These are phyloP conservation scores for Malus fusca DNA, from an alignment of 306 rosid genomes.

Conservation along the genomic window DNA sequence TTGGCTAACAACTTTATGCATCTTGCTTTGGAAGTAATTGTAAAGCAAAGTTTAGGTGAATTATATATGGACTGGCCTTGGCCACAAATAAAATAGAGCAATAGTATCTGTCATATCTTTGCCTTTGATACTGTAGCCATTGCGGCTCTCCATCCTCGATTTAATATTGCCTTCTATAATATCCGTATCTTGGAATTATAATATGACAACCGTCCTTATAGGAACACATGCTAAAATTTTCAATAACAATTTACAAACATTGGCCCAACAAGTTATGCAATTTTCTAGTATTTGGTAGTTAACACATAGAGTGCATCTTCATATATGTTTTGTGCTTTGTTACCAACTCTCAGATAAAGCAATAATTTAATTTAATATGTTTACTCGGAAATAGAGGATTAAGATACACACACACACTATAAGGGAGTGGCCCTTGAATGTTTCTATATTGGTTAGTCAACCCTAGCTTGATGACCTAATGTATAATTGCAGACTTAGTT, in stretches of 20 bases:
- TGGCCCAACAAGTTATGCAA: background rate
- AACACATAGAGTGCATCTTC: background rate
- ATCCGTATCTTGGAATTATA: background rate
- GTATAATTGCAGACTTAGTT: background rate
- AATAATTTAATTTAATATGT: background rate
- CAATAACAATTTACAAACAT: background rate
- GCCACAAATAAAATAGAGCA: background rate
- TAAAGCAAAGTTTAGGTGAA: background rate
- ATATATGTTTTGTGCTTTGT: background rate
- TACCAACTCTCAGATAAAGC: background rate
- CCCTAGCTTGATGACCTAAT: background rate
- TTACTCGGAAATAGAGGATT: background rate
- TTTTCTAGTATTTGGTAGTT: background rate
- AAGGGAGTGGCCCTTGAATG: background rate
- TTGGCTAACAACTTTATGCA: background rate
- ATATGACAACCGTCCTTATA: conserved; percentile 1
- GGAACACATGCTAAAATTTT: background rate
- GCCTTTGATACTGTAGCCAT: conserved; percentile 16
- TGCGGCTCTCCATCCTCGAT: conserved; percentile 5
- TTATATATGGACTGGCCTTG: background rate
- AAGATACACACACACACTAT: background rate
- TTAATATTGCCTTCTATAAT: background rate
- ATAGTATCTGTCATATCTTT: background rate
- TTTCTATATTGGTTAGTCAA: background rate
- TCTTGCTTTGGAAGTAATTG: background rate